phyloP scores from a whole-genome alignment of 352 stramenopile genomes.

The Phytophthora agathidicida region DNA sequence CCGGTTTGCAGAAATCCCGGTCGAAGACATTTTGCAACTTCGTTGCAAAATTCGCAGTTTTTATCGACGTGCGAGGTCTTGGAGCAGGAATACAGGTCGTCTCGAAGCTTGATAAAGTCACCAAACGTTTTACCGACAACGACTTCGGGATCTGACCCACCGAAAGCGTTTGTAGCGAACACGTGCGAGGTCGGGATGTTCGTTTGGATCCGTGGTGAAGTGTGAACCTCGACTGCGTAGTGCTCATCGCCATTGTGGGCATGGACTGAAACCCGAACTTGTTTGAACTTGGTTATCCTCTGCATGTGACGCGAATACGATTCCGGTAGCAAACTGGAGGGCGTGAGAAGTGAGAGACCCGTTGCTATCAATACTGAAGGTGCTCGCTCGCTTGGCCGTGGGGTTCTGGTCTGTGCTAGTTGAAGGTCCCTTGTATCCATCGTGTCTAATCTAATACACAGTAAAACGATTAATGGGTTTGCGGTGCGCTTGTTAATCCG shows the following conservation, averaged over 20 bases:
- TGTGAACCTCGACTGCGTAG: neutral
- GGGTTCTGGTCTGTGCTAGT: neutral
- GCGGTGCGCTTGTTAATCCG: too few relatives aligned
- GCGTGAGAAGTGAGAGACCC: neutral
- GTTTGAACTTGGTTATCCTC: conserved; percentile 1
- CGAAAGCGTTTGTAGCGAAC: neutral
- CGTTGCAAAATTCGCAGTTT: conserved; percentile 39
- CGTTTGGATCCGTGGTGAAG: neutral
- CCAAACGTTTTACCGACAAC: conserved; percentile 9
- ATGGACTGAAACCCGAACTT: neutral
- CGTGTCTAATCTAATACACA: neutral
- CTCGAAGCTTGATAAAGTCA: conserved; percentile 38
- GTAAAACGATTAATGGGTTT: neutral
- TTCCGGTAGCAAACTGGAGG: neutral
- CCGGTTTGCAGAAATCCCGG: conserved; percentile 2
- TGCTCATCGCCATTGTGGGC: neutral
- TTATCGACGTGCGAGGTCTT: conserved; percentile 13
- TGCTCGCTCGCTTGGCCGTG: neutral
- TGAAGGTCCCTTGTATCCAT: neutral
- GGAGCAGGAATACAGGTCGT: conserved; percentile 26
- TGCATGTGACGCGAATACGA: conserved; percentile 7
- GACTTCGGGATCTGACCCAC: neutral
- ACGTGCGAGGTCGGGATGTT: neutral
- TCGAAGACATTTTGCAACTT: conserved; percentile 33
- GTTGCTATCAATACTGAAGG: neutral